These are phyloP conservation scores for Aspergillus nanangensis DNA, from an alignment of 495 filamentous ascomycete genomes.

Conservation along the genomic window DNA sequence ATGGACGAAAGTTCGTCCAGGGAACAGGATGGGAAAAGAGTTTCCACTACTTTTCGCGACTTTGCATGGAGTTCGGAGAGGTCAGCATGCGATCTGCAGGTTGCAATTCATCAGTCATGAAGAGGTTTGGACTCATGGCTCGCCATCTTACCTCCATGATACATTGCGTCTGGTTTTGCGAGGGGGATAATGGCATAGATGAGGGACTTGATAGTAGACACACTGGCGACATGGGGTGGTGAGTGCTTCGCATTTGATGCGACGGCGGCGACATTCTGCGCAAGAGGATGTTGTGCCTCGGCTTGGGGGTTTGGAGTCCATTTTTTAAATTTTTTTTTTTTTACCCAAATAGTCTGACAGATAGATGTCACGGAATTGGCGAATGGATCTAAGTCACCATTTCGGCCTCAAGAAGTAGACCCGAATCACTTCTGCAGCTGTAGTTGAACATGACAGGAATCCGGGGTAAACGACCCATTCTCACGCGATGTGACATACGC, in stretches of 20 bases:
- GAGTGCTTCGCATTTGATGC: neutral
- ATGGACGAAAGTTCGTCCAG: neutral
- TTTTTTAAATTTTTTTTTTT: neutral
- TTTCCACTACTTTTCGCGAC: neutral
- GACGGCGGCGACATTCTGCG: conserved; percentile 1
- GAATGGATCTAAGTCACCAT: too few species aligned
- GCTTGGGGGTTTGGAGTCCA: neutral
- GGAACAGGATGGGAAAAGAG: neutral
- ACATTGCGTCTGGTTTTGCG: conserved; percentile 1
- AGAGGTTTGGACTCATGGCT: too few species aligned
- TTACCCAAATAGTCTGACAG: too few species aligned
- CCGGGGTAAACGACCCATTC: too few species aligned
- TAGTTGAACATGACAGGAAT: too few species aligned
- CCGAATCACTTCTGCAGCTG: too few species aligned
- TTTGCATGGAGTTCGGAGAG: neutral
- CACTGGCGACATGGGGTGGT: neutral
- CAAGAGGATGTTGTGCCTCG: neutral
- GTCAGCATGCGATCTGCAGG: neutral
- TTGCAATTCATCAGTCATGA: neutral
- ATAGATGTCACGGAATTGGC: too few species aligned
- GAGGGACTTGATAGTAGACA: neutral
- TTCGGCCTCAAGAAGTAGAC: too few species aligned
- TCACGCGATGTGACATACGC: too few species aligned
- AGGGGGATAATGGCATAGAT: conserved; percentile 1
- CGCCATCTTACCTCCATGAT: conserved; percentile 2